Percentiles rank a stretch among this genome's conserved stretches.
phyloP scores from a whole-genome alignment of 2,329 filamentous ascomycete genomes.

The Stachybotrys chlorohalonatus region DNA sequence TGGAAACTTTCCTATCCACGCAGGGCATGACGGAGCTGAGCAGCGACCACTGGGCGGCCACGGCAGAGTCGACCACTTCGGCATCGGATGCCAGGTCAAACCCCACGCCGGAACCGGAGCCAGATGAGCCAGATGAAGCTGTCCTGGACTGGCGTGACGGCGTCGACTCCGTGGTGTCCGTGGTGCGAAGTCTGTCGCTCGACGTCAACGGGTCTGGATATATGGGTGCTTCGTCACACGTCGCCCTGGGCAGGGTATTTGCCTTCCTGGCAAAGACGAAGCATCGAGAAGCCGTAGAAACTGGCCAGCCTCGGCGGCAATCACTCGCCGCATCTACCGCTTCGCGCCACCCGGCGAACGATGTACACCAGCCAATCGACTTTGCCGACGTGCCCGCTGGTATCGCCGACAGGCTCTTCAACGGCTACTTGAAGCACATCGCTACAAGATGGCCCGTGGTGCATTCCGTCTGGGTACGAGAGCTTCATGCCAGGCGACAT shows the following conservation, averaged over 20 bases:
- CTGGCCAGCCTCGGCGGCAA: not conserved
- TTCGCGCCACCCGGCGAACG: not conserved
- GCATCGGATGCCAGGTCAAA: not conserved
- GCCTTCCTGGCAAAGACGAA: not conserved
- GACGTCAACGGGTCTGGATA: not conserved
- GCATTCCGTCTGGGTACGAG: not conserved
- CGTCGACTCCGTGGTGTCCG: not conserved
- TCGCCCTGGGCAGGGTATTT: not conserved
- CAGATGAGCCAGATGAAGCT: not conserved
- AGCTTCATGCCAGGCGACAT: not conserved
- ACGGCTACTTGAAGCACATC: not conserved
- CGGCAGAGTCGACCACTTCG: not conserved
- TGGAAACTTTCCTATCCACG: not conserved
- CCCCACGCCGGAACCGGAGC: not conserved
- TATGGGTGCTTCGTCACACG: not conserved
- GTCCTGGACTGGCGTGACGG: not conserved
- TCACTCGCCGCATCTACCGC: not conserved
- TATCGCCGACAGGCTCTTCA: not conserved
- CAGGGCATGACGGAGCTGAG: not conserved
- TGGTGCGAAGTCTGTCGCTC: not conserved
- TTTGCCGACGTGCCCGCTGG: not conserved
- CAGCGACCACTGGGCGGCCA: not conserved
- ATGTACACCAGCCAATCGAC: not conserved
- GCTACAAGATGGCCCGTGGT: not conserved
- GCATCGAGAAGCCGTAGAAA: not conserved